Base-by-base conservation (phyloP, 495 filamentous ascomycete species). In the Platismatia glauca region DNA sequence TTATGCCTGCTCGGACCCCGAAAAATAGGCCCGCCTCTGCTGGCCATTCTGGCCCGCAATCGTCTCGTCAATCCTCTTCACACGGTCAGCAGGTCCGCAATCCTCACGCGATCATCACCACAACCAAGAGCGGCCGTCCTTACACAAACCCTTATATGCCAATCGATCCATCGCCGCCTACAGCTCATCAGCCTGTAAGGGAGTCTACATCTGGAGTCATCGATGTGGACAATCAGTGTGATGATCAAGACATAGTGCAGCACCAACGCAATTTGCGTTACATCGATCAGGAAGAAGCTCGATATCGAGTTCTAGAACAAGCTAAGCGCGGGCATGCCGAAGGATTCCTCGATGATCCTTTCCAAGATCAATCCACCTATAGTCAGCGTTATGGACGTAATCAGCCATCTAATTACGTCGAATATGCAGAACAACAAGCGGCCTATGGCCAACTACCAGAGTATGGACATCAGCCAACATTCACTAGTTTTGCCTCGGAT, bases 251-350 rank as follows among this genome's bases (percentile, higher is more conserved):
- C 0, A 33, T 9, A 3, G 27, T 53, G 29, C 2, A 53, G 29
- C 50, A 7, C 29, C 50, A 53, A 53, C 27, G 16, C 1, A 53
- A 33, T 0, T 2, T 16, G 29, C 27, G 16, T 33, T 53, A 53
- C 50, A 20, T 53, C 13, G 50, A 33, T 29, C 50, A 53, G 33
- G 50, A 53, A 53, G 15, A 53, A 53, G 50, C 50, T 33, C 50
- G 29, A 8, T 33, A 53, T 7, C 15, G 50, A 53, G 27, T 7
- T 53, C 29, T 33, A 4, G 50, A 53, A 22, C 29, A 33, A 33
- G 50, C n/a, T 29, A 50, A 31, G 3, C 9, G 8, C 6, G 50
- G 2, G 15, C 50, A 20, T 9, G 6, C 15, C 4, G 29, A 53
- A 20, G 29, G 9, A 33, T 33, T 5, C 6, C 15, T 33, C 9